Evolutionary conservation across 2,329 filamentous ascomycete genomes (phyloP).

Genomic region (Botrytis deweyae): DNA sequence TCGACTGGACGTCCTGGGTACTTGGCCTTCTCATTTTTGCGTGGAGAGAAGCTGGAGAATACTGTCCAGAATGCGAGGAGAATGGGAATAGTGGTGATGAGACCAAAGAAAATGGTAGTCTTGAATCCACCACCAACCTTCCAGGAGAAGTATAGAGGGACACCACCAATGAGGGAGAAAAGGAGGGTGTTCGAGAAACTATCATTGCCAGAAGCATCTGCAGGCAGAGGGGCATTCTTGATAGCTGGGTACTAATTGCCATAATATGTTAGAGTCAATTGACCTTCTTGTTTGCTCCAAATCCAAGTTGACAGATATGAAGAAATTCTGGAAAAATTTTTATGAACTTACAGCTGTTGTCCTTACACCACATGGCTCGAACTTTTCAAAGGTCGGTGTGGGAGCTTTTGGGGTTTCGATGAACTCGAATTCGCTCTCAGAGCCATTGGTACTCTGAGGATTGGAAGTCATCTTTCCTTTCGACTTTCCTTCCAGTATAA

Average conservation of each 20-base stretch:
- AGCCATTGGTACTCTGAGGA: slow-evolving; percentile 48
- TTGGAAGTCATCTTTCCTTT: slow-evolving; percentile 48
- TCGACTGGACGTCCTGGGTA: slow-evolving; percentile 85
- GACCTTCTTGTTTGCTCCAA: slow-evolving; percentile 25
- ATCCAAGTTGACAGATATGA: slow-evolving; percentile 10
- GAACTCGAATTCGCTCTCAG: slow-evolving; percentile 62
- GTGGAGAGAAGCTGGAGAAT: slow-evolving; percentile 76
- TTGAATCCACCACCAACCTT: slow-evolving; percentile 82
- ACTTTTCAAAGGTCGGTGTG: slow-evolving; percentile 50
- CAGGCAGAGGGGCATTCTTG: slow-evolving; percentile 90
- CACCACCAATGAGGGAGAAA: slow-evolving; percentile 63
- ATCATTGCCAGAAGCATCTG: slow-evolving; percentile 80
- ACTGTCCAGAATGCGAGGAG: slow-evolving; percentile 80
- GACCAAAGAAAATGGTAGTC: slow-evolving; percentile 81
- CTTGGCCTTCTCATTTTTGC: slow-evolving; percentile 89
- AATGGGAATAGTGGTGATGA: slow-evolving; percentile 77
- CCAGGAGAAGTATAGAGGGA: slow-evolving; percentile 80
- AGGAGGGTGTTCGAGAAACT: slow-evolving; percentile 84
- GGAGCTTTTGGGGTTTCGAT: slow-evolving; percentile 56
- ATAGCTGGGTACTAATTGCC: slow-evolving; percentile 73
- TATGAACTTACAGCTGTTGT: slow-evolving; percentile 51
- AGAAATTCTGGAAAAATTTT: slow-evolving; percentile 14
- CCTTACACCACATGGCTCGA: slow-evolving; percentile 54
- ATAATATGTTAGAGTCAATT: slow-evolving; percentile 34
- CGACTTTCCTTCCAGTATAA: slow-evolving; percentile 23